phyloP scores from a whole-genome alignment of 208 protist genomes.

The Trypanosoma lewisi region DNA sequence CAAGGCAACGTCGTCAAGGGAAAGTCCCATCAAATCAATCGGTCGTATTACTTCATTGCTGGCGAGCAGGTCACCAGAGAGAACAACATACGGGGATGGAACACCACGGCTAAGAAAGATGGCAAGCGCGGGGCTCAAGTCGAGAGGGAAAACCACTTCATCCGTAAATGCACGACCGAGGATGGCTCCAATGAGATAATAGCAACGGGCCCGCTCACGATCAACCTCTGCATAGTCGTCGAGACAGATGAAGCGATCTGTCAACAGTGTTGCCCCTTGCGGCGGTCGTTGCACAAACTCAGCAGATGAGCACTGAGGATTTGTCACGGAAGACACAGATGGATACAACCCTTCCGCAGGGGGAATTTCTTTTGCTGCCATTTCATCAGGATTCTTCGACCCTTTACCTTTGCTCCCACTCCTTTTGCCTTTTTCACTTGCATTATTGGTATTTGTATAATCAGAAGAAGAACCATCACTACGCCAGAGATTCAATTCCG shows the following conservation, averaged over 20 bases:
- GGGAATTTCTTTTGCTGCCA: slow-evolving; percentile 21
- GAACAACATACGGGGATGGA: slow-evolving; percentile 33
- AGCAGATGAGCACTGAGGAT: not conserved
- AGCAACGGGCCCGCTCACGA: slow-evolving; percentile 38
- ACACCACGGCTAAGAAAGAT: slow-evolving; percentile 58
- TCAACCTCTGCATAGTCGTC: slow-evolving; percentile 52
- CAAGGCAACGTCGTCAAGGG: slow-evolving; percentile 45
- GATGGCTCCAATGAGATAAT: slow-evolving; percentile 73
- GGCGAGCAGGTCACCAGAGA: slow-evolving; percentile 15
- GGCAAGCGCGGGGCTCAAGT: slow-evolving; percentile 61
- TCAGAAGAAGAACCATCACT: not conserved
- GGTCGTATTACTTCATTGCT: slow-evolving; percentile 41
- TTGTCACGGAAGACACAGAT: not conserved
- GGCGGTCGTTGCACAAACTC: not conserved
- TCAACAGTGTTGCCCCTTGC: not conserved
- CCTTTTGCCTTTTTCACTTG: not conserved
- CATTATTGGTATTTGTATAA: slow-evolving; percentile 2
- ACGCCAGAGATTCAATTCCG: slow-evolving; percentile 54
- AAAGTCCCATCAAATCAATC: slow-evolving; percentile 65
- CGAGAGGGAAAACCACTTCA: slow-evolving; percentile 72
- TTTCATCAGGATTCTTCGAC: no score
- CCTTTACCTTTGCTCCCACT: slow-evolving; percentile 2
- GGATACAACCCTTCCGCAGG: slow-evolving; percentile 51
- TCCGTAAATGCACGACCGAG: slow-evolving; percentile 81
- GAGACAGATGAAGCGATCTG: slow-evolving; percentile 16